Percentiles rank a stretch among this genome's conserved stretches.
Evolutionary conservation across 129 eudicot species (phyloP).

Genomic region (Deinandra increscens): DNA sequence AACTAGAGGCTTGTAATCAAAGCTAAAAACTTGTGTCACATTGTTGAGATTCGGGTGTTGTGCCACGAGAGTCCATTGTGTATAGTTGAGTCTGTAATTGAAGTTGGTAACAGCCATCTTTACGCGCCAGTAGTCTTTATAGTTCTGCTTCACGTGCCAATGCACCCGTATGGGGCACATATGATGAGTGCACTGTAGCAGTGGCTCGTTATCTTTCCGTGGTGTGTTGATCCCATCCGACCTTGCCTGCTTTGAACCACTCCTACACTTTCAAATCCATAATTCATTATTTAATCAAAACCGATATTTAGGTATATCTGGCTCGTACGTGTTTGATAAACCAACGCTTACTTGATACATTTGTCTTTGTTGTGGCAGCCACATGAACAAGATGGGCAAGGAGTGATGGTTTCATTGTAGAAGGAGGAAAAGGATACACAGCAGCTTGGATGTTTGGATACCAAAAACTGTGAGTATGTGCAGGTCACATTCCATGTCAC

Average conservation of each 20-base stretch:
- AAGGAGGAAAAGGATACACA: conserved; percentile 82
- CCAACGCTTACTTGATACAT: conserved; percentile 55
- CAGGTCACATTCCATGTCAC: conserved; percentile 94
- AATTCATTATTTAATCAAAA: neutral
- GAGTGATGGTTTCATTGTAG: conserved; percentile 73
- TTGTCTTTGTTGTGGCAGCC: conserved; percentile 70
- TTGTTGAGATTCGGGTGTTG: conserved; percentile 91
- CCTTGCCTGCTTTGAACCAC: conserved; percentile 48
- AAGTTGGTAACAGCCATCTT: conserved; percentile 75
- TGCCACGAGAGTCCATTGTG: conserved; percentile 85
- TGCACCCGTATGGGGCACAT: conserved; percentile 91
- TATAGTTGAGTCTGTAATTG: conserved; percentile 66
- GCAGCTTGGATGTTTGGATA: conserved; percentile 57
- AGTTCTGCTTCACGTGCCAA: conserved; percentile 81
- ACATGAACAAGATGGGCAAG: conserved; percentile 80
- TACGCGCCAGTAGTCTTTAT: conserved; percentile 79
- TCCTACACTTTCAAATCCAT: conserved; percentile 38
- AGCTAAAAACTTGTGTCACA: conserved; percentile 87
- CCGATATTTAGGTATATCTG: no score
- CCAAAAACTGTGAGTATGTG: conserved; percentile 70
- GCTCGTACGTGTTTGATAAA: neutral
- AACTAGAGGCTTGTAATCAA: conserved; percentile 74
- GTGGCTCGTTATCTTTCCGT: conserved; percentile 60
- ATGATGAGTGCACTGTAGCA: conserved; percentile 83
- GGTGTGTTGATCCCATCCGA: conserved; percentile 62